Percentiles rank a stretch among this genome's conserved stretches.
Conservation (phyloP, 129 eudicot species). For the Apium graveolens region DNA sequence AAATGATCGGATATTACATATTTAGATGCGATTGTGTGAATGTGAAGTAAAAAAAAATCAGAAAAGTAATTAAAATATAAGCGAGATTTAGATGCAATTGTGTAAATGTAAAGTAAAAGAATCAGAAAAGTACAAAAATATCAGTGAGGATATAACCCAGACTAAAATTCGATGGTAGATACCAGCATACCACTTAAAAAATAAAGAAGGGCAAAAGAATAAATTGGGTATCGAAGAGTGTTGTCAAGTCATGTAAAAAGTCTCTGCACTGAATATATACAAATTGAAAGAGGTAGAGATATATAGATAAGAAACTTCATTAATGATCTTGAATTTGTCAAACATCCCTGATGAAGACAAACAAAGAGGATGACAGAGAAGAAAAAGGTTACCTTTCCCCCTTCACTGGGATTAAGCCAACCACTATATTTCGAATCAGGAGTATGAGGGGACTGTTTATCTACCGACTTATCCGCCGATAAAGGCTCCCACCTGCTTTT, state of each 20-base stretch:
- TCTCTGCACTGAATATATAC: not conserved
- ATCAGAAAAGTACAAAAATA: not conserved
- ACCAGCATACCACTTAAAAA: not conserved
- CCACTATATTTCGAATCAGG: constrained; percentile 40
- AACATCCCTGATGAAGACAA: not conserved
- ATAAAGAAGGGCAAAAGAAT: not conserved
- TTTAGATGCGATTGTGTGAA: not conserved
- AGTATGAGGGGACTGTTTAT: constrained; percentile 33
- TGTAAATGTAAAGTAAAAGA: not conserved
- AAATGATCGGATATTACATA: not conserved
- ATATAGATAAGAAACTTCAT: not conserved
- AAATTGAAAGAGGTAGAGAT: too few species aligned
- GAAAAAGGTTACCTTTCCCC: constrained; percentile 46
- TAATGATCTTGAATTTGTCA: not conserved
- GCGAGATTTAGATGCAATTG: not conserved
- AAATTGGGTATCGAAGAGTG: not conserved
- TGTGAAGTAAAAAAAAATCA: not conserved
- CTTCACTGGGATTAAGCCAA: constrained; percentile 31
- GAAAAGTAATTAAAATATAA: not conserved
- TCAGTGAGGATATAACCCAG: not conserved
- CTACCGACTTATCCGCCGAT: constrained; percentile 56
- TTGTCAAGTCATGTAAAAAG: not conserved
- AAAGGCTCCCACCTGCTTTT: constrained; percentile 99
- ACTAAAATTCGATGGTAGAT: not conserved
- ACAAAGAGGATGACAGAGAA: not conserved